A percentile compares a stretch with the other conserved stretches of the same genome.
phyloP scores from a whole-genome alignment of 371 early-diverging fungal species.

The Entomophthora muscae region DNA sequence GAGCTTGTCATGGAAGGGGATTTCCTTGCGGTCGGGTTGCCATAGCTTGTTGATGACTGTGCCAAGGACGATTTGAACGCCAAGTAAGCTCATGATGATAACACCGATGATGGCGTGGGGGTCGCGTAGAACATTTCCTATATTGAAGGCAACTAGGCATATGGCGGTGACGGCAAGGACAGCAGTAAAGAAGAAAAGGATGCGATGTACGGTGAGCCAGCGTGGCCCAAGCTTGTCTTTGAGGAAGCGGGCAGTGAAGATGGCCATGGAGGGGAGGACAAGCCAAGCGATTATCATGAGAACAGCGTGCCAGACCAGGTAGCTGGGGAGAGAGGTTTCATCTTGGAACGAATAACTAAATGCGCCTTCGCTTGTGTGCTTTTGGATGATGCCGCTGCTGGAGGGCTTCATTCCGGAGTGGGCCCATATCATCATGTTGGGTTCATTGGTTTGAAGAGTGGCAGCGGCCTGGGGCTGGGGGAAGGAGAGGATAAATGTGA shows the following conservation, averaged over 20 bases:
- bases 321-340: not conserved
- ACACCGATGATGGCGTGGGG: slow-evolving; percentile 4
- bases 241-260: slow-evolving; percentile 1
- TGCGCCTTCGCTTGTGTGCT: not conserved
- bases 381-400: not conserved
- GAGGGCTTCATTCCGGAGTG: not conserved
- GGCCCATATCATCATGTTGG: not conserved
- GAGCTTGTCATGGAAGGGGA: not conserved
- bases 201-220: slow-evolving; percentile 2
- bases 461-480: not conserved
- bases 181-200: not conserved
- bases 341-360: not conserved
- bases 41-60: not conserved
- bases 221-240: slow-evolving; percentile 3
- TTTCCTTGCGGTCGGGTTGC: not conserved
- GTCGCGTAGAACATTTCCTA: slow-evolving; percentile 1
- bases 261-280: slow-evolving; percentile 3
- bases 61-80: not conserved
- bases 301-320: not conserved
- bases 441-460: not conserved
- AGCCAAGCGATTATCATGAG: slow-evolving; percentile 8
- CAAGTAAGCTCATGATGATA: not conserved
- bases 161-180: not conserved
- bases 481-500: no score
- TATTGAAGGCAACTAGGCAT: not conserved